Conservation (phyloP, 441 rosid genomes). For the Pelargonium cotyledonis region DNA sequence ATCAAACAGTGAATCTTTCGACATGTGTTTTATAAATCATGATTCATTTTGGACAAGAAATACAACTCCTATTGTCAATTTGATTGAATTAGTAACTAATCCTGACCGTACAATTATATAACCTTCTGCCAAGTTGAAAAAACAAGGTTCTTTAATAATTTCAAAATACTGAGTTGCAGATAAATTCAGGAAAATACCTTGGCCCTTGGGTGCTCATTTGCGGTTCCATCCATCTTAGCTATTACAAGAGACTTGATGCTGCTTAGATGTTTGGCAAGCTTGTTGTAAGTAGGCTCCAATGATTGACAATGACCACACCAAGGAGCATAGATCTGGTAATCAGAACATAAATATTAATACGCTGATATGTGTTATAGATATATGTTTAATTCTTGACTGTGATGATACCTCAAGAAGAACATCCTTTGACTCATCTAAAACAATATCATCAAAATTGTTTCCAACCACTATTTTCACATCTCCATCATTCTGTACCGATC, state of each 20-base stretch:
- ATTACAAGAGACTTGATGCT: conserved; percentile 75
- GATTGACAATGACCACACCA: conserved; percentile 99
- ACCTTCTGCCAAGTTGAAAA: neutral
- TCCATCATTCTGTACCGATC: conserved; percentile 60
- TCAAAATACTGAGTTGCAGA: neutral
- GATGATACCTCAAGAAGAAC: conserved; percentile 84
- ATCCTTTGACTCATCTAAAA: conserved; percentile 89
- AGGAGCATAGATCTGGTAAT: conserved; percentile 77
- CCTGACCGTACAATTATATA: neutral
- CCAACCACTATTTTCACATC: conserved; percentile 94
- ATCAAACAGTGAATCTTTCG: neutral
- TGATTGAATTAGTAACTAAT: neutral
- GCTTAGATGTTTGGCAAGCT: conserved; percentile 79
- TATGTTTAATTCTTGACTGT: neutral
- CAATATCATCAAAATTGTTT: conserved; percentile 81
- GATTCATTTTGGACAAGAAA: neutral
- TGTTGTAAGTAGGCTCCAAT: conserved; percentile 85
- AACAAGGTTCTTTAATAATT: neutral
- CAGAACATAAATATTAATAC: conserved; percentile 8
- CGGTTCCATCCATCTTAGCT: conserved; percentile 98
- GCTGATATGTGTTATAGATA: neutral
- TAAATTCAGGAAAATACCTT: conserved; percentile 46
- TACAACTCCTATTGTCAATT: neutral
- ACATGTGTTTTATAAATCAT: neutral
- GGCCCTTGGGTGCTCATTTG: conserved; percentile 94